Conservation (phyloP, 2,329 filamentous ascomycete species). For the Paracoccidioides brasiliensis region DNA sequence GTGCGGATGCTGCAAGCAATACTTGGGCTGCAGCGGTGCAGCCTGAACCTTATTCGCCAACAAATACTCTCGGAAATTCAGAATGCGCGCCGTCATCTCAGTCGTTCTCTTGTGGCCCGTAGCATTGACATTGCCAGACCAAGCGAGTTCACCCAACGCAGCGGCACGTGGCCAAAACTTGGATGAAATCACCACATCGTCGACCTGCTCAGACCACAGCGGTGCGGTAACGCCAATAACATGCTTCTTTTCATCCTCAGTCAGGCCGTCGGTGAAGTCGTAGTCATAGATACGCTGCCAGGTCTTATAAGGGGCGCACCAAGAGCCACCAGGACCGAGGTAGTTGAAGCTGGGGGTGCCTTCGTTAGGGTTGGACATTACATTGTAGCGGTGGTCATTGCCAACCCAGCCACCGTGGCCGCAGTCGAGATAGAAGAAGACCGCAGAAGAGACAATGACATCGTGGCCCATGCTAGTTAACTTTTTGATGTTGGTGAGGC, state of each 20-base stretch:
- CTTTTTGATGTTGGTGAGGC: slow-evolving; percentile 39
- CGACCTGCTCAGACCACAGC: slow-evolving; percentile 43
- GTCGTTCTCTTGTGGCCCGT: slow-evolving; percentile 41
- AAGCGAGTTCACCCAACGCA: slow-evolving; percentile 42
- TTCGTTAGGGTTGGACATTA: slow-evolving; percentile 39
- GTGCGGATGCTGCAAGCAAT: slow-evolving; percentile 46
- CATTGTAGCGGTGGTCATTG: slow-evolving; percentile 46
- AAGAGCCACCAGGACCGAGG: slow-evolving; percentile 40
- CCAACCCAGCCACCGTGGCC: slow-evolving; percentile 41
- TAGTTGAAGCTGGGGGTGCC: slow-evolving; percentile 41
- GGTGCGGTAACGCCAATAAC: slow-evolving; percentile 41
- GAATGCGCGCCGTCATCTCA: slow-evolving; percentile 41
- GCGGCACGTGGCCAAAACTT: slow-evolving; percentile 46
- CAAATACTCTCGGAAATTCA: slow-evolving; percentile 49
- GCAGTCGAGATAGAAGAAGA: slow-evolving; percentile 46
- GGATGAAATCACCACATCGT: slow-evolving; percentile 38
- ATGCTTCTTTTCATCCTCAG: slow-evolving; percentile 34
- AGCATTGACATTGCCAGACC: slow-evolving; percentile 41
- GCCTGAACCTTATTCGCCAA: slow-evolving; percentile 42
- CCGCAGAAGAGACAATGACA: slow-evolving; percentile 43
- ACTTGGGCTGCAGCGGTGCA: slow-evolving; percentile 42
- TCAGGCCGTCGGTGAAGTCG: slow-evolving; percentile 41
- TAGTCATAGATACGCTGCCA: slow-evolving; percentile 49
- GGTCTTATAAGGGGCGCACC: slow-evolving; percentile 47
- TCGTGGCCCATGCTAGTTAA: slow-evolving; percentile 40